These are phyloP conservation scores for Scheffersomyces segobiensis DNA, from an alignment of 1,139 yeast species.

Conservation along the genomic window DNA sequence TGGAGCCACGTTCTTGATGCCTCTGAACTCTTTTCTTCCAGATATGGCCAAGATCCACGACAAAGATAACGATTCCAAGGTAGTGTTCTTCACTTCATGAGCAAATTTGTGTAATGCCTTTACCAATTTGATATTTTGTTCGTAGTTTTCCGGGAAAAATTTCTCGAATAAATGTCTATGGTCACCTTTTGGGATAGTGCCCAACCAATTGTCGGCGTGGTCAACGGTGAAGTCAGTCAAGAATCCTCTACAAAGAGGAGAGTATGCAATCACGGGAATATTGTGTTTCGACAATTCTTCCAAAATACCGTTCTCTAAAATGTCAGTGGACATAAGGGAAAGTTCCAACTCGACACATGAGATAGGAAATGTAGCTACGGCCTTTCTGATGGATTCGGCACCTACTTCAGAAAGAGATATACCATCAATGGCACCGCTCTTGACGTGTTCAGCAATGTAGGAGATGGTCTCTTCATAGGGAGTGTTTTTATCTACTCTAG, in stretches of 20 bases:
- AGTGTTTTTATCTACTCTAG: slow-evolving; percentile 59
- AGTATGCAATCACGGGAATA: slow-evolving; percentile 75
- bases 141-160: slow-evolving; percentile 57
- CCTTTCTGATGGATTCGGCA: slow-evolving; percentile 57
- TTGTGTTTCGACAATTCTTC: slow-evolving; percentile 45
- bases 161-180: slow-evolving; percentile 54
- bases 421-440: slow-evolving; percentile 60
- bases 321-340: slow-evolving; percentile 65
- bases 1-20: slow-evolving; percentile 46
- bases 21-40: slow-evolving; percentile 25
- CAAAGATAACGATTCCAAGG: slow-evolving; percentile 69
- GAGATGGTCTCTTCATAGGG: slow-evolving; percentile 52
- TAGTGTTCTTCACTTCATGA: slow-evolving; percentile 44
- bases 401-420: slow-evolving; percentile 73
- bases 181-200: slow-evolving; percentile 55
- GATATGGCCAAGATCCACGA: slow-evolving; percentile 62
- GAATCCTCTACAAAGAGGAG: slow-evolving; percentile 81
- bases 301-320: slow-evolving; percentile 60
- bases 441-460: slow-evolving; percentile 51
- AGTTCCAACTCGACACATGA: slow-evolving; percentile 75
- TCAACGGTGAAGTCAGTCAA: slow-evolving; percentile 61
- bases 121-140: slow-evolving; percentile 51
- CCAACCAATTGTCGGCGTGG: slow-evolving; percentile 28
- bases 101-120: slow-evolving; percentile 46
- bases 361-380: slow-evolving; percentile 51